Evolutionary conservation across 2,329 filamentous ascomycete species (phyloP), one percentile per base, ranked within the genome.

Genomic region (Trichoderma citrinoviride): DNA sequence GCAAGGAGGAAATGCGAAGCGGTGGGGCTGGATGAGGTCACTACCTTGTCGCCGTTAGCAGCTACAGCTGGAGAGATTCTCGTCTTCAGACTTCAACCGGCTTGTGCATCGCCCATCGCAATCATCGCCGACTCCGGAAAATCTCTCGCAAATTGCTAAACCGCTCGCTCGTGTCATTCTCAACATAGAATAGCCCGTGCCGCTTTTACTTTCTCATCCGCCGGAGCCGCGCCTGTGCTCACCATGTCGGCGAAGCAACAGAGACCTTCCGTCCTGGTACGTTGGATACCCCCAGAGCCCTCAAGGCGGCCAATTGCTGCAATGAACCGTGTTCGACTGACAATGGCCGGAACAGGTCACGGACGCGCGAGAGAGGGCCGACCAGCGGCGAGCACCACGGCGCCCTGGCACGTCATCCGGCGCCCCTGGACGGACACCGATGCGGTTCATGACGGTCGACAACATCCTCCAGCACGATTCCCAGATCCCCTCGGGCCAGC

Each of bases 401-500:
- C 76, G 77, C 6, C 75, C 75, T 37, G 75, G 75, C 29, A 74
- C 75, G 5, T 69, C 68, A 43, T 65, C 74, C 41, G 73, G 71
- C 2, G 68, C 72, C 10, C 70, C 72, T 3, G 72, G 71, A 19
- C 76, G 75, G 17, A 71, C 74, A 70, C 81, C 83, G 70, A 93
- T 87, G 81, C 90, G 87, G 71, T 91, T 91, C 76, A 92, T 98
- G 74, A 89, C 87, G 1, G 94, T 99, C 76, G 95, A 99, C 79
- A 96, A 94, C 75, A 91, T 98, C 69, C 87, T 99, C 5, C 93
- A 96, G 76, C 92, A 96, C 80, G 90, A 93, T 66, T 95, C 92
- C 56, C 93, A 97, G 73, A 95, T 99, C 46, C 95, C 95, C 1
- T 98, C 95, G 0, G 93, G 93, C 72, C 94, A 97, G 77, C 91